Conservation (phyloP, 306 rosid species). For the Malus orientalis region DNA sequence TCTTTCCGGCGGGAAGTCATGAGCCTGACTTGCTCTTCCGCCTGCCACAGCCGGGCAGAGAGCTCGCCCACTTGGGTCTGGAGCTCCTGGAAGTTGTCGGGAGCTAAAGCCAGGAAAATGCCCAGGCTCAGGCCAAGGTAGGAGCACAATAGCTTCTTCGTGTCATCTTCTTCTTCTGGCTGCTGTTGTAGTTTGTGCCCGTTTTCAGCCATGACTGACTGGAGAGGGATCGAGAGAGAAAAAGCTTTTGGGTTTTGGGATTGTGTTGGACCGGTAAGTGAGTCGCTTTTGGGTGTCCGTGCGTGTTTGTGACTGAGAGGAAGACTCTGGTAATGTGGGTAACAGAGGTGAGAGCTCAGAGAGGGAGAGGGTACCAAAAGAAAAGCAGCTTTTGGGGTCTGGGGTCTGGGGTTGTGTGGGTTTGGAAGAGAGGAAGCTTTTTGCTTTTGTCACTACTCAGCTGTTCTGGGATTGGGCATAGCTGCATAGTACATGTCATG, state of each 20-base stretch:
- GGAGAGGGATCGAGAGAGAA: not conserved
- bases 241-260: not conserved
- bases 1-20: constrained; percentile 63
- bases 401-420: not conserved
- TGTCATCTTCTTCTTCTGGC: constrained; percentile 5
- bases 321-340: not conserved
- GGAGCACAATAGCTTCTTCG: constrained; percentile 29
- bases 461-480: too few relatives aligned
- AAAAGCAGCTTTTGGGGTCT: not conserved
- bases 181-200: not conserved
- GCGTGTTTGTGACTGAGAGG: not conserved
- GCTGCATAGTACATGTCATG: too few relatives aligned
- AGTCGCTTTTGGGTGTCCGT: not conserved
- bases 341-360: not conserved
- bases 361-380: not conserved
- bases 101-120: constrained; percentile 44
- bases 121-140: constrained; percentile 58
- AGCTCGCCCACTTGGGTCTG: constrained; percentile 31
- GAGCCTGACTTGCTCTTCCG: constrained; percentile 51
- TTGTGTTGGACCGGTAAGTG: not conserved
- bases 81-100: constrained; percentile 27
- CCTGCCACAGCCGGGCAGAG: constrained; percentile 19
- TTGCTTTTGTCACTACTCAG: not conserved
- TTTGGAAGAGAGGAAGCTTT: not conserved
- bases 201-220: not conserved